Base-by-base conservation (phyloP, 345 rosid species). In the Aurinia saxatilis region DNA sequence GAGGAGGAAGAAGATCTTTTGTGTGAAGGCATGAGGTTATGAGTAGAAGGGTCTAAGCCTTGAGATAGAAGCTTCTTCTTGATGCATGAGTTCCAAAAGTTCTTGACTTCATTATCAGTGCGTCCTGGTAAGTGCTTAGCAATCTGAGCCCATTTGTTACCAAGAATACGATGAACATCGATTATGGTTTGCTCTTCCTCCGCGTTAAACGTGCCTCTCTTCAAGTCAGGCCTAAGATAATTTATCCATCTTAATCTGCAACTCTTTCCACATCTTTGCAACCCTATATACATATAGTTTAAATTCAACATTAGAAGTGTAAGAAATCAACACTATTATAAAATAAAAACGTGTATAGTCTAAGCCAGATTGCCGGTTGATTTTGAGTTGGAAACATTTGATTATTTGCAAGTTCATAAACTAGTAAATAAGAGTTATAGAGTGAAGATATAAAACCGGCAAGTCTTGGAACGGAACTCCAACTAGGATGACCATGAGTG, bases 391-490 rank as follows among this genome's bases (percentile, higher is more conserved):
- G 1, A 13, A 47, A 2, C 4, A 46, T 10, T 2, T 45, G 13
- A 23, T 35, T 47, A 2, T 3, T 15, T 15, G 17, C 10, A 17
- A 1, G 10, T 2, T 35, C 11, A 59, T 8, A 33, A 17, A 8
- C 31, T 4, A 27, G 31, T 27, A 12, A 21, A 44, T 6, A 13
- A 40, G 14, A 48, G 30, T 39, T 9, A 23, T 13, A 37, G 25
- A 64, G 34, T 30, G 30, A 38, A 39, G 57, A 31, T 40, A 40
- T 10, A 12, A 40, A 66, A 85, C 86, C 88, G 12, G 93, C 87
- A 59, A 76, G 84, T 73, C 77, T 83, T 8, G 93, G 89, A 73
- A 86, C 85, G n/a, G 85, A 80, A 50, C 93, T 86, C 93, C 93
- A 86, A 59, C 85, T 79, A 7, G 87, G 83, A 76, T 86, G 89